These are phyloP conservation scores for Arthrobotrys iridis DNA, from an alignment of 2,329 filamentous ascomycete species.

Conservation along the genomic window DNA sequence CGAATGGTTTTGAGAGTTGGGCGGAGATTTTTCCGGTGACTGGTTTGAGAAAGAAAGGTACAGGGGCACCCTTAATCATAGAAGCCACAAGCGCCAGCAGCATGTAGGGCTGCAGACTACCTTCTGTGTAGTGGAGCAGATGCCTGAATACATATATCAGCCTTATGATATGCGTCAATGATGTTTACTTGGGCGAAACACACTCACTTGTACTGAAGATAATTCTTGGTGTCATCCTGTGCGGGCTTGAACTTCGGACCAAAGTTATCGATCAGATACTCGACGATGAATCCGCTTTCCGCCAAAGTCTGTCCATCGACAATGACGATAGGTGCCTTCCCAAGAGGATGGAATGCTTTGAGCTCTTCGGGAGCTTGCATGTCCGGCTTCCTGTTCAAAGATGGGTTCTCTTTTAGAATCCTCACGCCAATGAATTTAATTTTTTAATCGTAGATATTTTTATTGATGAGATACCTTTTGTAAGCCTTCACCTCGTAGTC, in stretches of 20 bases:
- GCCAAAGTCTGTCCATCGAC: constrained; percentile 74
- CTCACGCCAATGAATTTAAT: too few species aligned
- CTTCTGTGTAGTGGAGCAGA: constrained; percentile 85
- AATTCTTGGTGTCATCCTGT: constrained; percentile 69
- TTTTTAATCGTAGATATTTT: too few species aligned
- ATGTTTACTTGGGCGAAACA: neutral
- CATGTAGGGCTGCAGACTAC: constrained; percentile 79
- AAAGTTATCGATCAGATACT: constrained; percentile 78
- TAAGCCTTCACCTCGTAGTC: constrained; percentile 82
- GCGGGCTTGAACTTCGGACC: constrained; percentile 69
- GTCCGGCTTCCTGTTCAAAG: neutral
- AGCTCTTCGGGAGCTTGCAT: constrained; percentile 75
- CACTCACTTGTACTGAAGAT: constrained; percentile 65
- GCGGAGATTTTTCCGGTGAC: constrained; percentile 64
- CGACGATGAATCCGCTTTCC: constrained; percentile 81
- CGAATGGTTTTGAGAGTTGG: constrained; percentile 51
- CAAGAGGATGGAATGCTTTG: constrained; percentile 81
- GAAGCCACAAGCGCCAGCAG: constrained; percentile 72
- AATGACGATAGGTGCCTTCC: constrained; percentile 83
- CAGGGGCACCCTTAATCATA: constrained; percentile 67
- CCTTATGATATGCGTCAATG: neutral
- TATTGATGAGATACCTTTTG: constrained; percentile 69
- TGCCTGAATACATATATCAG: constrained; percentile 62
- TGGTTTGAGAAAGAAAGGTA: constrained; percentile 76
- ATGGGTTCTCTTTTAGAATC: too few species aligned